phyloP scores from a whole-genome alignment of 164 flowering plant genomes.

The Buxus sempervirens region DNA sequence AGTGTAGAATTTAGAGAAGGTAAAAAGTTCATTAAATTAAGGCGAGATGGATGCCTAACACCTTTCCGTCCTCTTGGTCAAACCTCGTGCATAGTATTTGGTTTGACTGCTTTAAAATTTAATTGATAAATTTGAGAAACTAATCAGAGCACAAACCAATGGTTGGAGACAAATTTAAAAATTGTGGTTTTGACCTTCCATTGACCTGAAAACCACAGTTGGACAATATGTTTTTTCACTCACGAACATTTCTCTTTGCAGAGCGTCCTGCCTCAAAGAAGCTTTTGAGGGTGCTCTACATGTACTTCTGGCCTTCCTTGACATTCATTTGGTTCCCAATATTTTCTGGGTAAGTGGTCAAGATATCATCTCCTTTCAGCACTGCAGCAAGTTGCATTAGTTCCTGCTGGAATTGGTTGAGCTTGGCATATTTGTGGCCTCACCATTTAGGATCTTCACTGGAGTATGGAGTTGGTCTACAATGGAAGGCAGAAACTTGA shows the following conservation, averaged over 20 bases:
- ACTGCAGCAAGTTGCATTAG: slow-evolving; percentile 76
- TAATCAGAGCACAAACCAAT: no score
- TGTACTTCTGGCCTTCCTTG: slow-evolving; percentile 65
- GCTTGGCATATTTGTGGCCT: slow-evolving; percentile 52
- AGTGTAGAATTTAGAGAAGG: no score
- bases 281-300: slow-evolving; percentile 57
- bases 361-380: slow-evolving; percentile 57
- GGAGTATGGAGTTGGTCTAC: slow-evolving; percentile 69
- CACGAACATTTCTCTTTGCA: slow-evolving; percentile 70
- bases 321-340: slow-evolving; percentile 52
- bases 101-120: no score
- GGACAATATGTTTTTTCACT: slow-evolving; percentile 59
- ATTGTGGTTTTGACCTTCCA: no score
- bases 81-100: no score
- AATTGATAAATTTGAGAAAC: no score
- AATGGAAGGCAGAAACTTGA: no score
- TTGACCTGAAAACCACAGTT: slow-evolving; percentile 84
- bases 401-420: slow-evolving; percentile 83
- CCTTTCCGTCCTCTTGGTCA: no score
- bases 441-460: slow-evolving; percentile 41
- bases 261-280: slow-evolving; percentile 61
- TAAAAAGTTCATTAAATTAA: no score
- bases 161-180: no score
- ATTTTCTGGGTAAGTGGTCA: slow-evolving; percentile 41
- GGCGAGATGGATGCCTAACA: no score